These are phyloP conservation scores for Trichoderma sp. DNA, from an alignment of 2,329 filamentous ascomycete species.

Conservation along the genomic window DNA sequence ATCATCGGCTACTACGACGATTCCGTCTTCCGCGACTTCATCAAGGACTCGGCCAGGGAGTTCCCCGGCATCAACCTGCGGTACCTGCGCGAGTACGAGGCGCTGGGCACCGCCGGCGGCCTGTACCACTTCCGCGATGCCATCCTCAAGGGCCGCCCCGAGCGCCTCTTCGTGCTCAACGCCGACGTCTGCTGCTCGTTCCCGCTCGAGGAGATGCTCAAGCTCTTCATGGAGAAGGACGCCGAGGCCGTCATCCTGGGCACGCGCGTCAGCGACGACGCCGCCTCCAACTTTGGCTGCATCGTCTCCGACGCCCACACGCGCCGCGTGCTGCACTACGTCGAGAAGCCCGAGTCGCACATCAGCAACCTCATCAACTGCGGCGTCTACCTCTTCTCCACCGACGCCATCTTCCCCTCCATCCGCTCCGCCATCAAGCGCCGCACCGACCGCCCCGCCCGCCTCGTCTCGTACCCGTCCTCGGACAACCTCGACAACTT, in stretches of 20 bases:
- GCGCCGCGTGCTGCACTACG: constrained; percentile 95
- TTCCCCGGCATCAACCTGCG: constrained; percentile 85
- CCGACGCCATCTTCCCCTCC: constrained; percentile 93
- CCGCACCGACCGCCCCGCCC: constrained; percentile 79
- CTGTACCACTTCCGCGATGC: constrained; percentile 99
- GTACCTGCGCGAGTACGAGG: constrained; percentile 97
- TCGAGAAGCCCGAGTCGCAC: constrained; percentile 94
- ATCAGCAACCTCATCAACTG: constrained; percentile 99
- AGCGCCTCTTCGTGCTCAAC: constrained; percentile 96
- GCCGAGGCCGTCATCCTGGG: constrained; percentile 96
- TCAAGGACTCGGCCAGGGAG: constrained; percentile 82
- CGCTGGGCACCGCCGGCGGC: constrained; percentile 90
- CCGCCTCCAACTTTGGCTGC: constrained; percentile 95
- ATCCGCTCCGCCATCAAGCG: constrained; percentile 95
- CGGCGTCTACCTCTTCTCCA: constrained; percentile 95
- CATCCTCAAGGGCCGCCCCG: constrained; percentile 92
- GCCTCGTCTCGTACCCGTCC: constrained; percentile 91
- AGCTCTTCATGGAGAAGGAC: constrained; percentile 90
- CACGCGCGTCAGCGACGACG: constrained; percentile 86
- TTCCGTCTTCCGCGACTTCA: constrained; percentile 94
- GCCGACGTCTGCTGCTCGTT: constrained; percentile 99
- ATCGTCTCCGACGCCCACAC: constrained; percentile 94
- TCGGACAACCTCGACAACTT: constrained; percentile 84
- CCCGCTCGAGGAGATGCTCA: constrained; percentile 92
- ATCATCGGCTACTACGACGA: constrained; percentile 99